phyloP scores from a whole-genome alignment of 2,329 filamentous ascomycete genomes.

The Neophaeococcomyces mojaviensis region DNA sequence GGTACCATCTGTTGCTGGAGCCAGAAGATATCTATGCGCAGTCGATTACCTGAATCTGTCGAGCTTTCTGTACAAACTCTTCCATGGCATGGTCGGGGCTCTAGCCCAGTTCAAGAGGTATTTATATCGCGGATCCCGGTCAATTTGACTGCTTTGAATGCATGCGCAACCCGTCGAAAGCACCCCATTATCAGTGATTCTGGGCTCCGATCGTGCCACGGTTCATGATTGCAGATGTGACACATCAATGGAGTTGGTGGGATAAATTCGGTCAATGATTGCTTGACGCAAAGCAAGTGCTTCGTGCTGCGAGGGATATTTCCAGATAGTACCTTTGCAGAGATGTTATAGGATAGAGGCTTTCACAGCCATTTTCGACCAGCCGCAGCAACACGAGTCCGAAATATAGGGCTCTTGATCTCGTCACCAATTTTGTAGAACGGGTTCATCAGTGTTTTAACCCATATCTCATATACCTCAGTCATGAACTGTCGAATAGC shows the following conservation, averaged over 20 bases:
- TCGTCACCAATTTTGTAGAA: slow-evolving; percentile 85
- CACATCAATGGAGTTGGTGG: no score
- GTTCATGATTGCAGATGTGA: no score
- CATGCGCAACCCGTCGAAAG: no score
- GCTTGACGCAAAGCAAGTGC: no score
- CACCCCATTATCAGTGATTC: no score
- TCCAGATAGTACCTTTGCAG: not conserved
- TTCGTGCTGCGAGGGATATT: no score
- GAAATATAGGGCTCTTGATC: slow-evolving; percentile 79
- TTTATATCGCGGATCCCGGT: no score
- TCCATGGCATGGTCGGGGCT: no score
- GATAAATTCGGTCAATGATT: no score
- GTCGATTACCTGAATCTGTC: not conserved
- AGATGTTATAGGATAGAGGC: not conserved
- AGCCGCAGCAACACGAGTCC: slow-evolving; percentile 70
- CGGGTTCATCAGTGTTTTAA: slow-evolving; percentile 94
- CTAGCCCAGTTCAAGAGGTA: no score
- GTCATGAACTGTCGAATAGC: slow-evolving; percentile 90
- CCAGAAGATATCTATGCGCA: not conserved
- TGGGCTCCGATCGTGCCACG: no score
- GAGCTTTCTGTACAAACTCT: not conserved
- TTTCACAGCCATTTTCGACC: slow-evolving; percentile 81
- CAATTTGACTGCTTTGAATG: no score
- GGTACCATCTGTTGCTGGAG: not conserved
- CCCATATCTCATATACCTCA: slow-evolving; percentile 93